Conservation (phyloP, 1,284 basidiomycete genomes). For the Ceraceosorus bombacis region DNA sequence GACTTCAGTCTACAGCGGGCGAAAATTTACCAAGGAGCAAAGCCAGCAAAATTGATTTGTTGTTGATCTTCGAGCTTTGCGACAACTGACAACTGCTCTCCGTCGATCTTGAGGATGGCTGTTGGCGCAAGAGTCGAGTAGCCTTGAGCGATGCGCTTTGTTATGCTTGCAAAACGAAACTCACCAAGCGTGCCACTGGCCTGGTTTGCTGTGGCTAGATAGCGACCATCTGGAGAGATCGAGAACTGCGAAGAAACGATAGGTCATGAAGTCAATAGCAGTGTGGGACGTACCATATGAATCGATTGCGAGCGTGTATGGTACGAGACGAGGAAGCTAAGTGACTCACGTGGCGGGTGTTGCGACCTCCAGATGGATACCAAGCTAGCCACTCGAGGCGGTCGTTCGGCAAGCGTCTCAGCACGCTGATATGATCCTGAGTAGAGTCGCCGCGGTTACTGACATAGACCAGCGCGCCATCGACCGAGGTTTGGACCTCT, state of each 20-base stretch:
- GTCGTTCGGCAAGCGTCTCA: conserved; percentile 17
- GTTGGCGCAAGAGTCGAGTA: too few species aligned
- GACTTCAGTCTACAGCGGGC: too few species aligned
- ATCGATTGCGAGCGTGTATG: conserved; percentile 12
- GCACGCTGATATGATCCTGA: conserved; percentile 34
- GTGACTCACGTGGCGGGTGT: conserved; percentile 26
- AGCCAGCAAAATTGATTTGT: too few species aligned
- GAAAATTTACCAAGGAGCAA: too few species aligned
- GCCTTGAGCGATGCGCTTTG: too few species aligned
- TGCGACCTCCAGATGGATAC: conserved; percentile 25
- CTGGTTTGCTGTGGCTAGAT: conserved; percentile 29
- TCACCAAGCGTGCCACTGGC: conserved; percentile 10
- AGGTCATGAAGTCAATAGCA: too few species aligned
- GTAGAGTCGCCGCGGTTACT: conserved; percentile 21
- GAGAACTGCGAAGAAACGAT: conserved; percentile 5
- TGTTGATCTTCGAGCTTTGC: too few species aligned
- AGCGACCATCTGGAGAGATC: conserved; percentile 18
- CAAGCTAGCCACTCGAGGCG: conserved; percentile 19
- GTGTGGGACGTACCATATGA: not conserved
- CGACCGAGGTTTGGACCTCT: conserved; percentile 30
- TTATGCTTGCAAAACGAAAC: too few species aligned
- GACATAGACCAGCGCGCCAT: conserved; percentile 30
- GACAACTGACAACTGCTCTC: too few species aligned
- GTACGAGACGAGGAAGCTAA: not conserved
- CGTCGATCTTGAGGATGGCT: too few species aligned